Evolutionary conservation across 2,329 filamentous ascomycete genomes (phyloP).

Genomic region (Corinectria fuckeliana): DNA sequence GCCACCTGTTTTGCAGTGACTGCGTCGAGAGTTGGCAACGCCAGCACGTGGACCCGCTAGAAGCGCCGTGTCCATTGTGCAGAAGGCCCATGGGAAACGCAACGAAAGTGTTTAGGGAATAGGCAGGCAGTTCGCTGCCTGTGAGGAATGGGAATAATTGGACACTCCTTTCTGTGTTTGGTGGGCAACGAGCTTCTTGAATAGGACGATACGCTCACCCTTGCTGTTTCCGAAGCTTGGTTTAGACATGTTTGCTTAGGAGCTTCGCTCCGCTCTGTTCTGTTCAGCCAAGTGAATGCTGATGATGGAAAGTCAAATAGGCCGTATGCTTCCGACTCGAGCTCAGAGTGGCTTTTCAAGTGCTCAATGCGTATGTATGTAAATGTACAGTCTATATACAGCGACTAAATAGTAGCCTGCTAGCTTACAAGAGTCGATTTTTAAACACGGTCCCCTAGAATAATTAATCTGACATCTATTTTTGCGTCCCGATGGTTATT

Average conservation of each 20-base stretch:
- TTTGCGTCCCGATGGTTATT: not conserved
- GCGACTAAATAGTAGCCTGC: too few species aligned
- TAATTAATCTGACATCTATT: too few species aligned
- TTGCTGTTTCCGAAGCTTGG: not conserved
- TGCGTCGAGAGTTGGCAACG: slow-evolving; percentile 10
- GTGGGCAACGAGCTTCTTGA: not conserved
- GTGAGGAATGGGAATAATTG: not conserved
- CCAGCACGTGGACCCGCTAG: not conserved
- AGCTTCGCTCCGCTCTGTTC: too few species aligned
- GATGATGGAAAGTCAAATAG: too few species aligned
- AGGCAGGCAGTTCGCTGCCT: not conserved
- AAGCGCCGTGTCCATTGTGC: slow-evolving; percentile 12
- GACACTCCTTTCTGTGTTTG: not conserved
- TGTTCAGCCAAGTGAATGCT: too few species aligned
- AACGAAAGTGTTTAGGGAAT: not conserved
- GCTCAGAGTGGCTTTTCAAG: too few species aligned
- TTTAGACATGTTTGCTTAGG: too few species aligned
- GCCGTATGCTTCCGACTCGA: too few species aligned
- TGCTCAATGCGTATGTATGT: too few species aligned
- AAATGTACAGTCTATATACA: too few species aligned
- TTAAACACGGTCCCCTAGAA: too few species aligned
- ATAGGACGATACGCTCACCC: not conserved
- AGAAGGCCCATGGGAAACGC: slow-evolving; percentile 8
- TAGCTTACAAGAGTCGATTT: too few species aligned
- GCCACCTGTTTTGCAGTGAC: slow-evolving; percentile 10